Conservation (phyloP, 257 asterid species). For the Solanum chiquidenum region DNA sequence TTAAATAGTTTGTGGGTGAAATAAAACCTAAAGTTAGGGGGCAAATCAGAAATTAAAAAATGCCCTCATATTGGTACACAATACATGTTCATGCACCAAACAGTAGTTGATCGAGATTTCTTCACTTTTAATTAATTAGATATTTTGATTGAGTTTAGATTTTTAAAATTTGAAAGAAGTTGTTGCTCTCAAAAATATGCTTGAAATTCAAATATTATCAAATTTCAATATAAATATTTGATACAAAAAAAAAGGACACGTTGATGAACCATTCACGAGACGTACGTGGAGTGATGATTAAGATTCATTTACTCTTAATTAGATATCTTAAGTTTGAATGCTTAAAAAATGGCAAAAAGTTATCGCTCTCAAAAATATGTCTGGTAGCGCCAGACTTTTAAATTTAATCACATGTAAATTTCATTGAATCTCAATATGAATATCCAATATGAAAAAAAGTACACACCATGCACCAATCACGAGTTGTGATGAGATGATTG, state of each 20-base stretch:
- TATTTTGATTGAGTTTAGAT: fast-evolving
- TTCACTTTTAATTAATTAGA: neutral
- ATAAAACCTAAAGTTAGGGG: neutral
- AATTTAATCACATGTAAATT: too few relatives aligned
- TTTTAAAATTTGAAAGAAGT: neutral
- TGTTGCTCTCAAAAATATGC: neutral
- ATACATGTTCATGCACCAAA: neutral
- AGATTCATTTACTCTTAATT: neutral
- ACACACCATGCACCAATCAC: neutral
- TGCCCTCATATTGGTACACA: neutral
- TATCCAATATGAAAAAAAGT: too few relatives aligned
- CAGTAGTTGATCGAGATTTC: neutral
- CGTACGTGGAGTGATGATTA: neutral
- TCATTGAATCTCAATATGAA: neutral
- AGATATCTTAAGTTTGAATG: neutral
- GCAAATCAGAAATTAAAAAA: neutral
- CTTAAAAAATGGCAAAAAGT: neutral
- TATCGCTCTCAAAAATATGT: neutral
- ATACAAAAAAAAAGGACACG: too few relatives aligned
- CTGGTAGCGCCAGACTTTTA: too few relatives aligned
- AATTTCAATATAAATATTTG: too few relatives aligned
- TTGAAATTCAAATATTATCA: too few relatives aligned
- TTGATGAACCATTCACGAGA: neutral
- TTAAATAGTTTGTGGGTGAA: constrained; percentile 10
- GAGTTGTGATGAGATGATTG: neutral